Evolutionary conservation across 495 filamentous ascomycete genomes (phyloP).

Genomic region (Articulospora tetracladia): DNA sequence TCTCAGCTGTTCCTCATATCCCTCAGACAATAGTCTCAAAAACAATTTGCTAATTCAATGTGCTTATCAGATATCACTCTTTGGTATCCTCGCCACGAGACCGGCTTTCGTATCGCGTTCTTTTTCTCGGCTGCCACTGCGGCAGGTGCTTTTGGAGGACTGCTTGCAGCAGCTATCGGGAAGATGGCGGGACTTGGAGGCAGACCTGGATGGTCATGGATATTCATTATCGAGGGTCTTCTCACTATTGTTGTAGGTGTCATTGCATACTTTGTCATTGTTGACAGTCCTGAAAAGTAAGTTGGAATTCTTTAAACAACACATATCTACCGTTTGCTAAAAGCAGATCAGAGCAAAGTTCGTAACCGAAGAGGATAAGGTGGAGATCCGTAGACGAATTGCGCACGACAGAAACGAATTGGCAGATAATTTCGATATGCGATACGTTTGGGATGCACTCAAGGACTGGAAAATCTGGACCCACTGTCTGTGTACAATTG

Average conservation of each 20-base stretch:
- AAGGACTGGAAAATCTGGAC: conserved; percentile 64
- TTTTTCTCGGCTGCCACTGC: conserved; percentile 55
- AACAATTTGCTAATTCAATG: too few relatives aligned
- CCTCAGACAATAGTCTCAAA: conserved; percentile 48
- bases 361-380: conserved; percentile 43
- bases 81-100: conserved; percentile 61
- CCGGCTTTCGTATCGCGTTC: conserved; percentile 51
- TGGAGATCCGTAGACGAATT: conserved; percentile 45
- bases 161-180: conserved; percentile 62
- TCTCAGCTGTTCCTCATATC: too few relatives aligned
- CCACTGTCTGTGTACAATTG: conserved; percentile 41
- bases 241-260: conserved; percentile 31
- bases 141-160: conserved; percentile 55
- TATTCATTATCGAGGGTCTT: conserved; percentile 61
- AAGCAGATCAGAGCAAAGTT: conserved; percentile 53
- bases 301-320: conserved; percentile 12
- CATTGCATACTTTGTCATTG: conserved; percentile 46
- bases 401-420: conserved; percentile 56
- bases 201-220: conserved; percentile 60
- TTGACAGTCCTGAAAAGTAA: conserved; percentile 52
- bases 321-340: neutral
- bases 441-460: conserved; percentile 62
- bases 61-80: conserved; percentile 56
- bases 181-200: conserved; percentile 49
- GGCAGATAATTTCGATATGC: conserved; percentile 65